Conservation (phyloP, 1,284 basidiomycete species). For the Rhodotorula sp. region DNA sequence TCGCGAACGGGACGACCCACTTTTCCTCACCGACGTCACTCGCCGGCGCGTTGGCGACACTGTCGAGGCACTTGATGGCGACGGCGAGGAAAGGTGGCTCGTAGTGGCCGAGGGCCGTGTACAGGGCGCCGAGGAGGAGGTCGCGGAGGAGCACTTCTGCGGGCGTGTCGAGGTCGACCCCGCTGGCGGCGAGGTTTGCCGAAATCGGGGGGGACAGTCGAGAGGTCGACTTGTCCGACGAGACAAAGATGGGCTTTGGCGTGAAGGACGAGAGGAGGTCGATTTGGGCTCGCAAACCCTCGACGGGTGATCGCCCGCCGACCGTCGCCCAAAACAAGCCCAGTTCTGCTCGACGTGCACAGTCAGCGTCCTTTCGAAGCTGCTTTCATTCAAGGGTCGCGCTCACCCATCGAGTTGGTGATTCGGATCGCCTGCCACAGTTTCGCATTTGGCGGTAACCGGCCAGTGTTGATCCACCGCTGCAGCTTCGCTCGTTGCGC, state of each 20-base stretch:
- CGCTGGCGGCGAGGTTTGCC: neutral
- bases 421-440: conserved; percentile 38
- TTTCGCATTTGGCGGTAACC: conserved; percentile 18
- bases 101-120: conserved; percentile 24
- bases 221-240: neutral
- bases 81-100: conserved; percentile 3
- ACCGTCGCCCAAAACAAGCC: conserved; percentile 39
- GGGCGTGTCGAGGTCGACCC: conserved; percentile 38
- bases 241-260: conserved; percentile 6
- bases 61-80: conserved; percentile 25
- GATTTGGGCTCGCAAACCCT: conserved; percentile 22
- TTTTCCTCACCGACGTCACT: conserved; percentile 26
- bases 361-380: neutral
- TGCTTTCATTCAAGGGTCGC: too few species aligned
- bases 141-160: conserved; percentile 40
- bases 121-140: conserved; percentile 41
- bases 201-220: neutral
- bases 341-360: conserved; percentile 14
- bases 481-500: conserved; percentile 36
- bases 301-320: conserved; percentile 11
- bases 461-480: conserved; percentile 31
- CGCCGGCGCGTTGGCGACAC: conserved; percentile 14
- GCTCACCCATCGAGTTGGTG: conserved; percentile 36
- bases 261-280: conserved; percentile 30
- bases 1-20: conserved; percentile 35